Evolutionary conservation across 139 green algal species (phyloP).

Genomic region (Chlamydomonas schloesseri): DNA sequence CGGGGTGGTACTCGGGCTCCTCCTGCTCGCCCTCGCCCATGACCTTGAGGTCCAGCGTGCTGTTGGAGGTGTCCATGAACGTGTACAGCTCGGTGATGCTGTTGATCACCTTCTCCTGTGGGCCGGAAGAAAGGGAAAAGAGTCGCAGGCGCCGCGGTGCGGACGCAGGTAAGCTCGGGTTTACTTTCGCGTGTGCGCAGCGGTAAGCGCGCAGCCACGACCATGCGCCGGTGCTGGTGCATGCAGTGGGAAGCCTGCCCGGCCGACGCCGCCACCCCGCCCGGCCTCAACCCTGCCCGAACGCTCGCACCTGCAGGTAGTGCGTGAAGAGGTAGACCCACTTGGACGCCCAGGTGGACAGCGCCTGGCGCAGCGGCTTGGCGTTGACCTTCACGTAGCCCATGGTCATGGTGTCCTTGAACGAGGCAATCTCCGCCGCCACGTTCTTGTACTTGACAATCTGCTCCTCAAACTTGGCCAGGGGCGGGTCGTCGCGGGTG

Average conservation of each 20-base stretch:
- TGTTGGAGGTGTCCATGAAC: slow-evolving; percentile 86
- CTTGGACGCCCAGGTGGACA: slow-evolving; percentile 72
- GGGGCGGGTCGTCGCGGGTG: slow-evolving; percentile 73
- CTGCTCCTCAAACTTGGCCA: slow-evolving; percentile 86
- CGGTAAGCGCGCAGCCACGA: no score
- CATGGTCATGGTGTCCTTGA: slow-evolving; percentile 71
- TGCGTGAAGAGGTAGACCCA: slow-evolving; percentile 92
- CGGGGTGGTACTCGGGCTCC: slow-evolving; percentile 26
- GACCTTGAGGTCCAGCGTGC: slow-evolving; percentile 72
- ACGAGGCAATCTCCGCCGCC: slow-evolving; percentile 74
- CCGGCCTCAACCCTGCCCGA: no score
- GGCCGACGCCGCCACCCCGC: no score
- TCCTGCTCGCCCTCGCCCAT: slow-evolving; percentile 58
- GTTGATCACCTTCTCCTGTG: slow-evolving; percentile 69
- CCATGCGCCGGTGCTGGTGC: no score
- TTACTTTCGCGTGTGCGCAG: no score
- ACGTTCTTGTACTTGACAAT: slow-evolving; percentile 75
- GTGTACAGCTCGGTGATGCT: slow-evolving; percentile 81
- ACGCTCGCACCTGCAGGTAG: slow-evolving; percentile 74
- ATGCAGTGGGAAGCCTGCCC: no score
- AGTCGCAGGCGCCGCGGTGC: no score
- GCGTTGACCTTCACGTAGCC: slow-evolving; percentile 89
- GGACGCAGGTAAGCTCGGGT: background rate
- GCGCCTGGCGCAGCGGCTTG: slow-evolving; percentile 82
- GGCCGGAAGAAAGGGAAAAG: background rate